A percentile compares a stretch with the other conserved stretches of the same genome.
phyloP scores from a whole-genome alignment of 805 yeast genomes.

The Pichia paraexigua region DNA sequence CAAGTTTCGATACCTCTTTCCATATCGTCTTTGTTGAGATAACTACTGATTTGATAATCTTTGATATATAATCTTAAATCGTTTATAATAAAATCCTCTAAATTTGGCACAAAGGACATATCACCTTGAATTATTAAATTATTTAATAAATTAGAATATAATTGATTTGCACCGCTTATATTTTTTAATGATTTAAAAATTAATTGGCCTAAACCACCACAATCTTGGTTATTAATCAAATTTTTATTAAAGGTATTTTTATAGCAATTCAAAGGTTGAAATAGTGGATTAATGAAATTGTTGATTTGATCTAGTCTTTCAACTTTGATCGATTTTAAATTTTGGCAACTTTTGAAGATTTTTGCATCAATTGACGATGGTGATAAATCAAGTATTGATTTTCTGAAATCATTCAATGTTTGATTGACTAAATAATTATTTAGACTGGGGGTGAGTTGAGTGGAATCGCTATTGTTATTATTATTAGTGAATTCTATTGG shows the following conservation, averaged over 20 bases:
- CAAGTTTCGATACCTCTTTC: slow-evolving; percentile 57
- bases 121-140: slow-evolving; percentile 58
- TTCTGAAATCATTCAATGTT: slow-evolving; percentile 43
- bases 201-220: slow-evolving; percentile 42
- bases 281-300: slow-evolving; percentile 54
- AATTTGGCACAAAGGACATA: slow-evolving; percentile 45
- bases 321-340: slow-evolving; percentile 37
- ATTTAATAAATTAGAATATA: slow-evolving; percentile 33
- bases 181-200: slow-evolving; percentile 38
- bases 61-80: slow-evolving; percentile 52
- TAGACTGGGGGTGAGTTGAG: slow-evolving; percentile 24
- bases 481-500: slow-evolving; percentile 7
- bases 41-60: slow-evolving; percentile 35
- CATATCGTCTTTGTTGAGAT: slow-evolving; percentile 31
- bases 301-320: slow-evolving; percentile 4
- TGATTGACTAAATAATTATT: slow-evolving; percentile 32
- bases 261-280: slow-evolving; percentile 50
- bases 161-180: slow-evolving; percentile 36
- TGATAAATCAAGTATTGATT: slow-evolving; percentile 24
- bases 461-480: too few relatives aligned
- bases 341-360: slow-evolving; percentile 55
- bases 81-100: slow-evolving; percentile 45
- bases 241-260: slow-evolving; percentile 21
- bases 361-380: slow-evolving; percentile 25
- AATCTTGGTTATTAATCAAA: slow-evolving; percentile 34